Evolutionary conservation across 371 early-diverging fungal species (phyloP).

Genomic region (Mucor ambiguus): DNA sequence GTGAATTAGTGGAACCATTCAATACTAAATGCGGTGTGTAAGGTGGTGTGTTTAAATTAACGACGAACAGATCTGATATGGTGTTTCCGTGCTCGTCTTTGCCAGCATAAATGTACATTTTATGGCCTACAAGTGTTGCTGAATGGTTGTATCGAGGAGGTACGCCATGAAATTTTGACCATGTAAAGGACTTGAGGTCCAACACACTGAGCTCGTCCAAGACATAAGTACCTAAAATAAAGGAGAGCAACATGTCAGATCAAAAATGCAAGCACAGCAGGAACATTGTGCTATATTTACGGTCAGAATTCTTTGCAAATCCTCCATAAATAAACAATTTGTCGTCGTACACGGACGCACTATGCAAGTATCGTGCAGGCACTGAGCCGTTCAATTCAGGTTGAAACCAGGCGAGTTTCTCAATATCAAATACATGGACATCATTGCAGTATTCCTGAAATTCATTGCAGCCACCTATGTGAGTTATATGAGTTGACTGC

Average conservation of each 20-base stretch:
- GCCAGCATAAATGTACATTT: slow-evolving; percentile 63
- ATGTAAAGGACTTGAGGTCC: slow-evolving; percentile 59
- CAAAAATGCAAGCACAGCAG: not conserved
- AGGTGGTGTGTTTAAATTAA: slow-evolving; percentile 54
- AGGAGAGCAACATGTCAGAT: not conserved
- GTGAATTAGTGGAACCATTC: slow-evolving; percentile 41
- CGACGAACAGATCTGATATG: slow-evolving; percentile 59
- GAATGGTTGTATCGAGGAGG: slow-evolving; percentile 69
- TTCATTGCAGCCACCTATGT: slow-evolving; percentile 59
- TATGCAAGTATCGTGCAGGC: slow-evolving; percentile 61
- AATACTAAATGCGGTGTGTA: slow-evolving; percentile 49
- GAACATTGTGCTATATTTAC: slow-evolving; percentile 29
- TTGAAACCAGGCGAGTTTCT: slow-evolving; percentile 58
- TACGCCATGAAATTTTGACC: slow-evolving; percentile 53
- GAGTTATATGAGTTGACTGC: not conserved
- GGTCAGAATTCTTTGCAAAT: slow-evolving; percentile 59
- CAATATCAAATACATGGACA: slow-evolving; percentile 60
- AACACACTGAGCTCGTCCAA: slow-evolving; percentile 60
- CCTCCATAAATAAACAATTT: slow-evolving; percentile 70
- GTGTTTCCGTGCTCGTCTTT: slow-evolving; percentile 66
- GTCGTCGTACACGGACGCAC: slow-evolving; percentile 61
- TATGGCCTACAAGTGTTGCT: slow-evolving; percentile 55
- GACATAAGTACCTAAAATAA: slow-evolving; percentile 27
- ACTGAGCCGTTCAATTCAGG: slow-evolving; percentile 55
- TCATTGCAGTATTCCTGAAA: slow-evolving; percentile 63